A percentile compares a stretch with the other conserved stretches of the same genome.
These are phyloP conservation scores for Psilocybe mexicana DNA, from an alignment of 1,284 basidiomycete species.

Conservation along the genomic window DNA sequence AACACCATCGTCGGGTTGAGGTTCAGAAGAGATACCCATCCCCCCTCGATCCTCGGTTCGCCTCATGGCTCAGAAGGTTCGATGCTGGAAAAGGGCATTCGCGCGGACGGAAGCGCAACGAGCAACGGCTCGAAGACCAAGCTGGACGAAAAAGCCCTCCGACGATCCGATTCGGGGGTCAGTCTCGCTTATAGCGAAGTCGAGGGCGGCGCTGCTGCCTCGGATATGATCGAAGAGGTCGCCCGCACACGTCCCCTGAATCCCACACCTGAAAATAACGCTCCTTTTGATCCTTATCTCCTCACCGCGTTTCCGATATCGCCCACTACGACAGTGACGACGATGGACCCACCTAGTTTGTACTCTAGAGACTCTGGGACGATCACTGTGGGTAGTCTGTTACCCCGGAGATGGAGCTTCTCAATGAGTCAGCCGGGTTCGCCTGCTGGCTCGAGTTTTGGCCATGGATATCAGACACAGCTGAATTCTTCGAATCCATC, in stretches of 20 bases:
- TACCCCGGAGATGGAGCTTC: conserved; percentile 39
- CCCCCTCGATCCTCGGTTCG: conserved; percentile 18
- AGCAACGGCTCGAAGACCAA: conserved; percentile 14
- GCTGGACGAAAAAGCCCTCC: conserved; percentile 4
- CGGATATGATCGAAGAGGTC: conserved; percentile 17
- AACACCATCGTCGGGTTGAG: conserved; percentile 20
- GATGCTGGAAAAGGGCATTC: conserved; percentile 32
- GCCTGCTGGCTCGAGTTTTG: conserved; percentile 25
- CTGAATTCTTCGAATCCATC: conserved; percentile 19
- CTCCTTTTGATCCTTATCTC: conserved; percentile 42
- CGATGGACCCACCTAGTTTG: conserved; percentile 29
- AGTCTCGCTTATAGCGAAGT: conserved; percentile 9
- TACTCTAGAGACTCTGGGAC: conserved; percentile 35
- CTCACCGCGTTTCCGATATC: conserved; percentile 46
- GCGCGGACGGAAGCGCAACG: not conserved
- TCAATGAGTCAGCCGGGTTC: conserved; percentile 33
- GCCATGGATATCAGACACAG: conserved; percentile 13
- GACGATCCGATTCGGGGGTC: conserved; percentile 4
- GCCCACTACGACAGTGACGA: conserved; percentile 35
- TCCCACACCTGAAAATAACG: conserved; percentile 53
- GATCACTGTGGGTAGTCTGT: conserved; percentile 36
- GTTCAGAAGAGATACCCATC: not conserved
- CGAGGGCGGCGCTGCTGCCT: conserved; percentile 1
- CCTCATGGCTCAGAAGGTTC: conserved; percentile 25
- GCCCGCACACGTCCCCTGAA: conserved; percentile 45